Base-by-base conservation (phyloP, 352 stramenopile genomes). In the Globisporangium nagaii region DNA sequence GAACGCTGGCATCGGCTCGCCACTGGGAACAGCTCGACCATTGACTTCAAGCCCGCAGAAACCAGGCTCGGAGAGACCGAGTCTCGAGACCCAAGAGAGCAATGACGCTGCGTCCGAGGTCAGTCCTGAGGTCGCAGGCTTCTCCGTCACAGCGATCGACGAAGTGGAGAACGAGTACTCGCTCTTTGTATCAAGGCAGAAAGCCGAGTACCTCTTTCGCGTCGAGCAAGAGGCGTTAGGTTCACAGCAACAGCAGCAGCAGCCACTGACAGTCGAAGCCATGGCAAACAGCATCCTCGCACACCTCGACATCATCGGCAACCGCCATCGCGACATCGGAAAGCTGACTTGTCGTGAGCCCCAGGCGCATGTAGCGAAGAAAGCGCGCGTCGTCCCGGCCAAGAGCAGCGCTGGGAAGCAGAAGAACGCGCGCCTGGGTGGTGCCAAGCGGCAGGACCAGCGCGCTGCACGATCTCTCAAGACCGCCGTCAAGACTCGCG, bases 111-210 rank as follows among this genome's bases (percentile, higher is more conserved):
- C 27, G 13, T 10, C 12, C 24, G 34, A 49, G 2, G 28, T 58
- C 7, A 35, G n/a, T n/a, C n/a, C n/a, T n/a, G n/a, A n/a, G n/a
- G n/a, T n/a, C n/a, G n/a, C 35, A 1, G 79, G 75, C 4, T 86
- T 82, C 25, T 71, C 68, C 17, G 58, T 89, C 19, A 63, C 63
- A 13, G 79, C 75, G n/a, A 65, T 65, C n/a, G 79, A 89, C 47
- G 75, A 87, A 35, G 63, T 79, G 12, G 75, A 85, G 49, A 87
- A 86, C 41, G 75, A 84, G 36, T 89, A 79, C 56, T 73, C 75
- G 9, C 58, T 89, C 1, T 86, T 79, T 24, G 56, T 87, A 19
- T 68, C 68, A 1, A 58, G 54, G 1, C 58, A 69, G 41, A 83
- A 79, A 11, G 72, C 73, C 7, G 72, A 82, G 37, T 70, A 75